Evolutionary conservation across 371 early-diverging fungal genomes (phyloP), one percentile per base, ranked within the genome.

Genomic region (Smittium culicis): DNA sequence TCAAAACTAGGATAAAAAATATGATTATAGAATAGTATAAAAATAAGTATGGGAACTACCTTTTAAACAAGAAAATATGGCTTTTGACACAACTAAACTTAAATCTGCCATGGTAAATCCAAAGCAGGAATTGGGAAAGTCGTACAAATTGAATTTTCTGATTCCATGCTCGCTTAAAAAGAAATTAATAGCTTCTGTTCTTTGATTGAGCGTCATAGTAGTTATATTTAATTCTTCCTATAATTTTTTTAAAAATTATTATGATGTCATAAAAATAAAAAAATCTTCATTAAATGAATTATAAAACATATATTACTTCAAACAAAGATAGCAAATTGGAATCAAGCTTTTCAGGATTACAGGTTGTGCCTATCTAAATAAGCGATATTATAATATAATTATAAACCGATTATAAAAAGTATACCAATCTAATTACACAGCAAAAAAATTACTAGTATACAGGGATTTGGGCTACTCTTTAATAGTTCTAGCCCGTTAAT

Each of bases 351-450:
- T 32, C 32, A 29, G 60, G 16, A 59, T 59, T 32, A 16, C 60
- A 11, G 16, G 60, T 59, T 11, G 60, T 29, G 8, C 62, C 62
- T 35, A 62, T 29, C 62, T 25, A 62, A 45, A 45, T 45, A 45
- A 20, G 5, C 45, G 45, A 45, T 11, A 45, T 45, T 45, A 11
- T 45, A 45, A 45, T 45, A 5, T 45, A 5, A 20, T 45, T 45
- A 45, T 11, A 45, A 45, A 45, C 5, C 5, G 5, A 45, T 45
- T 45, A 45, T 45, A n/a, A n/a, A n/a, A n/a, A n/a, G n/a, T n/a
- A n/a, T n/a, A n/a, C n/a, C n/a, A n/a, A n/a, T n/a, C n/a, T n/a
- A n/a, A n/a, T n/a, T n/a, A n/a, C n/a, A n/a, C n/a, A n/a, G n/a
- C 45, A 45, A 11, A 11, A 45, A 11, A 5, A 11, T 5, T 45